Conservation (phyloP, 2,329 filamentous ascomycete species). For the Xylogone sp. region DNA sequence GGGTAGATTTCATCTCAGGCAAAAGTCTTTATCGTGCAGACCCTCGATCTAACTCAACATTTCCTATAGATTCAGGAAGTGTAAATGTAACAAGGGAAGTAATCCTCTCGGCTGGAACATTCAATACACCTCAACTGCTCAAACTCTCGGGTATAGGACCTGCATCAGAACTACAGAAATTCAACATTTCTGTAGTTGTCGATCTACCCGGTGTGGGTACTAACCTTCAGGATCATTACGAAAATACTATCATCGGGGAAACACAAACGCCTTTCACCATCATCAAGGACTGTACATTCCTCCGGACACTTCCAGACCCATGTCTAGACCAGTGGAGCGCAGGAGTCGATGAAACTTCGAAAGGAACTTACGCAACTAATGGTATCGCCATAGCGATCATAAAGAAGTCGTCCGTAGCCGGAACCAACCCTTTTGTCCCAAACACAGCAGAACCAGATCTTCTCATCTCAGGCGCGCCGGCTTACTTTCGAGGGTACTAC, state of each 20-base stretch:
- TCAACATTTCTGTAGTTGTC: constrained; percentile 48
- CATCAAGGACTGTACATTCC: constrained; percentile 31
- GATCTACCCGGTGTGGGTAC: constrained; percentile 62
- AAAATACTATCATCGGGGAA: constrained; percentile 42
- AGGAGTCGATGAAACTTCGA: constrained; percentile 10
- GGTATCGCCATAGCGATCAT: constrained; percentile 43
- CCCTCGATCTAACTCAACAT: constrained; percentile 28
- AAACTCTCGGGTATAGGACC: constrained; percentile 44
- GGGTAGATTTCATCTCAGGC: constrained; percentile 38
- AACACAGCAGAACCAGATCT: too few relatives aligned
- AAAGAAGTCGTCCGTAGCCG: constrained; percentile 28
- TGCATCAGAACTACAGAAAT: constrained; percentile 31
- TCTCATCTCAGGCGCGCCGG: constrained; percentile 27
- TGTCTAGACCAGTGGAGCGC: constrained; percentile 25
- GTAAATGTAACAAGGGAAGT: constrained; percentile 38
- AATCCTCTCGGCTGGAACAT: constrained; percentile 43
- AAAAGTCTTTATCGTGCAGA: constrained; percentile 39
- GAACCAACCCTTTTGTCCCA: constrained; percentile 20
- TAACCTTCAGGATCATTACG: constrained; percentile 54
- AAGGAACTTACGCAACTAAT: constrained; percentile 33
- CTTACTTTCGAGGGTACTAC: constrained; percentile 38
- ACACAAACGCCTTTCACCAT: constrained; percentile 33
- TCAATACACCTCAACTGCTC: constrained; percentile 44
- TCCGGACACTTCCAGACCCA: constrained; percentile 31
- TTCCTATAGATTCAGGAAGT: constrained; percentile 20